phyloP scores from a whole-genome alignment of 2,329 filamentous ascomycete genomes.

The Ophiostoma triangulosporum region DNA sequence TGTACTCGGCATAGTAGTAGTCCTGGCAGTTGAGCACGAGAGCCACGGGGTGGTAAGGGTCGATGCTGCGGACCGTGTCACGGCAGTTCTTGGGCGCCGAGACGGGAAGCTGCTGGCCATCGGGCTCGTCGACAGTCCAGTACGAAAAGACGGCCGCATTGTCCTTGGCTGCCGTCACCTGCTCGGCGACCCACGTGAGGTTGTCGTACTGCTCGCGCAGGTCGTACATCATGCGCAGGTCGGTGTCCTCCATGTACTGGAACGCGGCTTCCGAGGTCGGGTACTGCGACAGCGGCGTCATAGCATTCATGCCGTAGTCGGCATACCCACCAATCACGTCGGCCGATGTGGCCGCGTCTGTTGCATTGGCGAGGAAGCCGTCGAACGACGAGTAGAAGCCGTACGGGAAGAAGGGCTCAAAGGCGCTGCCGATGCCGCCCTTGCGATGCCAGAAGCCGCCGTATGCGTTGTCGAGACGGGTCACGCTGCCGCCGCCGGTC shows the following conservation, averaged over 20 bases:
- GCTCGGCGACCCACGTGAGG: conserved; percentile 24
- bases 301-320: conserved; percentile 29
- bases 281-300: conserved; percentile 29
- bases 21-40: conserved; percentile 48
- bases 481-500: conserved; percentile 25
- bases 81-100: conserved; percentile 30
- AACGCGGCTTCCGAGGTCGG: conserved; percentile 24
- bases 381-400: conserved; percentile 31
- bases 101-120: conserved; percentile 42
- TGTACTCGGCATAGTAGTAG: conserved; percentile 45
- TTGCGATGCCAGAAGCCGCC: conserved; percentile 30
- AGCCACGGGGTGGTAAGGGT: conserved; percentile 48
- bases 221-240: conserved; percentile 31
- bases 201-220: conserved; percentile 32
- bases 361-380: conserved; percentile 25
- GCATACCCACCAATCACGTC: conserved; percentile 22
- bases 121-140: conserved; percentile 37
- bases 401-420: conserved; percentile 30
- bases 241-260: conserved; percentile 25
- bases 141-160: conserved; percentile 30
- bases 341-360: conserved; percentile 20
- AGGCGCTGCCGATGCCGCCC: conserved; percentile 13
- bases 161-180: conserved; percentile 27
- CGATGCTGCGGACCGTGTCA: conserved; percentile 32
- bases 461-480: conserved; percentile 31